phyloP scores from a whole-genome alignment of 176 grass and related monocot species.

The Sorghum bicolor region Sorghum_bicolor_NCBIv3 NC_012870.2:12852001-12852500 shows the following conservation, averaged over 20 bases:
- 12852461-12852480: not conserved
- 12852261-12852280: not conserved
- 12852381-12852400: not conserved
- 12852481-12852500: not conserved
- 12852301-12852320: not conserved
- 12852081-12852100: not conserved
- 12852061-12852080: not conserved
- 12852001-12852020: constrained; percentile 80
- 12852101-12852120: not conserved
- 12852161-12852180: not conserved
- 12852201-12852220: not conserved
- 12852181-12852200: not conserved
- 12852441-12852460: not conserved
- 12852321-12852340: not conserved
- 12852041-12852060: not conserved
- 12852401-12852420: not conserved
- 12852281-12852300: not conserved
- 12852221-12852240: not conserved
- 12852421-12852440: not conserved
- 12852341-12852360: not conserved
- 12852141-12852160: not conserved
- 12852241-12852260: not conserved
- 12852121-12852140: not conserved
- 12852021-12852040: constrained; percentile 59
- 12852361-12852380: not conserved